Conservation (phyloP, 352 stramenopile genomes). For the Phytophthora lateralis region DNA sequence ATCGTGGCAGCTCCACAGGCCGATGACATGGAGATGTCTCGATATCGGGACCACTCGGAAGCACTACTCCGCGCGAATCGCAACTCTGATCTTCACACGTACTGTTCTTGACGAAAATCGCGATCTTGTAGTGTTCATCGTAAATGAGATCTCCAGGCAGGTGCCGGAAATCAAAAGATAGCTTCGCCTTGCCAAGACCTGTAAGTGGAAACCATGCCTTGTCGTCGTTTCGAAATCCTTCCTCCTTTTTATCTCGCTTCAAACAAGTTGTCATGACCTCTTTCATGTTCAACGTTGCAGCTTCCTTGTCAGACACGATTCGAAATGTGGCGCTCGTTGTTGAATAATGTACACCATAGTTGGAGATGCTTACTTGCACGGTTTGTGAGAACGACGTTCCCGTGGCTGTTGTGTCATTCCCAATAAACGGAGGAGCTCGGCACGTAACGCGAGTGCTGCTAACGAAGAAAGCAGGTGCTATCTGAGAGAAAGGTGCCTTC, state of each 20-base stretch:
- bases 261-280: conserved; percentile 49
- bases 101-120: conserved; percentile 95
- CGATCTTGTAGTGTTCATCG: conserved; percentile 95
- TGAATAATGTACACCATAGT: conserved; percentile 81
- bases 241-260: conserved; percentile 52
- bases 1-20: conserved; percentile 89
- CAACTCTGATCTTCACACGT: conserved; percentile 91
- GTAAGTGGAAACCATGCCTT: conserved; percentile 93
- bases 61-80: conserved; percentile 56
- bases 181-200: conserved; percentile 91
- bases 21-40: conserved; percentile 93
- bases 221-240: conserved; percentile 81
- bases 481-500: conserved; percentile 18
- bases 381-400: conserved; percentile 24
- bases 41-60: conserved; percentile 60
- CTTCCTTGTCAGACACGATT: conserved; percentile 41
- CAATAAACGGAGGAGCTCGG: conserved; percentile 64
- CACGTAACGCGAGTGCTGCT: conserved; percentile 86
- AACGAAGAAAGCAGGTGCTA: conserved; percentile 67
- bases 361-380: conserved; percentile 76
- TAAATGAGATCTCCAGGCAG: conserved; percentile 92
- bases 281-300: conserved; percentile 48
- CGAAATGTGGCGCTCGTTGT: conserved; percentile 55
- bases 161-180: conserved; percentile 96
- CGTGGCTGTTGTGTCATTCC: conserved; percentile 22